A percentile compares a stretch with the other conserved stretches of the same genome.
Evolutionary conservation across 1,284 basidiomycete genomes (phyloP).

Genomic region (Neolentinus lepideus): DNA sequence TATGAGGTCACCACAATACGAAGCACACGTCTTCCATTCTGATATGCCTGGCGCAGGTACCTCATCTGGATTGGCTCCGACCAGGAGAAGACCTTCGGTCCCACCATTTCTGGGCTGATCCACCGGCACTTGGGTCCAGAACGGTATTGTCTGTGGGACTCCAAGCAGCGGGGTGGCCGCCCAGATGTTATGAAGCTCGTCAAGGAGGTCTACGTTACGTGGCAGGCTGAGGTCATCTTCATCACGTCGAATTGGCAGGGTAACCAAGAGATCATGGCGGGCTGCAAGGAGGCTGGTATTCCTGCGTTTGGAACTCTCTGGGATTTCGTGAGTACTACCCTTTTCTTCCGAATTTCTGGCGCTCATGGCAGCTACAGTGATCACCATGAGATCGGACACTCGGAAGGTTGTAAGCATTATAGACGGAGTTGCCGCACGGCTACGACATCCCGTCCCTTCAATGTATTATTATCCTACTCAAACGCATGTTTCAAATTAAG

Average conservation of each 20-base stretch:
- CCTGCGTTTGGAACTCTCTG: conserved; percentile 67
- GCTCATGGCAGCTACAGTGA: neutral
- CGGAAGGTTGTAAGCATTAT: neutral
- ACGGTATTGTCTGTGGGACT: conserved; percentile 67
- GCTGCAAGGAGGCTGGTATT: conserved; percentile 69
- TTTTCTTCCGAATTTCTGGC: no score
- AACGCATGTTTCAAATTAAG: neutral
- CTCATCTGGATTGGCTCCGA: conserved; percentile 79
- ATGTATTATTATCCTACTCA: neutral
- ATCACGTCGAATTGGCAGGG: conserved; percentile 72
- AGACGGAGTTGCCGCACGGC: neutral
- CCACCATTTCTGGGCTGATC: conserved; percentile 65
- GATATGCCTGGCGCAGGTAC: conserved; percentile 37
- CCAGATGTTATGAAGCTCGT: conserved; percentile 74
- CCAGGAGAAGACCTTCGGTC: conserved; percentile 73
- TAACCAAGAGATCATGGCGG: conserved; percentile 68
- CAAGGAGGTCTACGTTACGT: conserved; percentile 56
- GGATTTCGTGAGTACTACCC: conserved; percentile 50
- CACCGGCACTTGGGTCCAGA: conserved; percentile 60
- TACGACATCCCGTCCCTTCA: neutral
- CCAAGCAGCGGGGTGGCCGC: conserved; percentile 58
- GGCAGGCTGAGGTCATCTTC: conserved; percentile 74
- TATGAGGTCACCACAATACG: conserved; percentile 24
- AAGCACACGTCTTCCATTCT: conserved; percentile 8
- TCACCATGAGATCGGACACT: neutral